Conservation (phyloP, 176 grass and related monocot genomes). For the Phoenix roebelenii region DNA sequence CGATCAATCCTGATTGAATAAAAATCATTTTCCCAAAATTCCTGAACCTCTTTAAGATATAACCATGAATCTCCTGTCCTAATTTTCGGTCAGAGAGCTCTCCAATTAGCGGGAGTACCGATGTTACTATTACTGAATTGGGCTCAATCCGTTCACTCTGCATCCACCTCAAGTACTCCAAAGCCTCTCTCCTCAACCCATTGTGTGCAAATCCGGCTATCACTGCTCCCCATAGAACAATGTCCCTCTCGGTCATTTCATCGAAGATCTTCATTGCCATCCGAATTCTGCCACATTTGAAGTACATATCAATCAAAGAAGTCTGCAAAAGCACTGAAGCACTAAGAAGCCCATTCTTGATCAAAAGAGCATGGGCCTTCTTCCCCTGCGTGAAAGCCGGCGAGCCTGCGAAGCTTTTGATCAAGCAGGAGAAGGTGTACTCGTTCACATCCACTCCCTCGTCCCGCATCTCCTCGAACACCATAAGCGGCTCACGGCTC, state of each 20-base stretch:
- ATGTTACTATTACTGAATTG: conserved; percentile 69
- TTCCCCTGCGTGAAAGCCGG: conserved; percentile 50
- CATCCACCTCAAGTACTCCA: conserved; percentile 81
- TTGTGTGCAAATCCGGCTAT: conserved; percentile 73
- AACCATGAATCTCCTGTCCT: conserved; percentile 71
- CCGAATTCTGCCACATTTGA: conserved; percentile 65
- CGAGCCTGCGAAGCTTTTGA: conserved; percentile 76
- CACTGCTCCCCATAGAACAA: conserved; percentile 61
- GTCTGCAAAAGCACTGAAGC: conserved; percentile 52
- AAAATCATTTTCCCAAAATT: conserved; percentile 41
- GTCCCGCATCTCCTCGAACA: conserved; percentile 52
- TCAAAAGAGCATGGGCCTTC: conserved; percentile 47
- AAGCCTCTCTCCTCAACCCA: conserved; percentile 60
- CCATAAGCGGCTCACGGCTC: conserved; percentile 16
- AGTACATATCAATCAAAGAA: conserved; percentile 76
- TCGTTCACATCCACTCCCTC: conserved; percentile 48
- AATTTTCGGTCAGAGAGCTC: conserved; percentile 43
- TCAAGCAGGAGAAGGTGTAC: conserved; percentile 69
- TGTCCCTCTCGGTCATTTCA: conserved; percentile 71
- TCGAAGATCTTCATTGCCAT: conserved; percentile 76
- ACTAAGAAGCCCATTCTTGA: conserved; percentile 64
- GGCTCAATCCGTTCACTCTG: conserved; percentile 43
- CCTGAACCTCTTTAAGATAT: conserved; percentile 57
- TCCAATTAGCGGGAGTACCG: conserved; percentile 53
- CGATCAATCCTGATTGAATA: conserved; percentile 58